These are phyloP conservation scores for Aspergillus vadensis DNA, from an alignment of 2,329 filamentous ascomycete genomes.

Conservation along the genomic window DNA sequence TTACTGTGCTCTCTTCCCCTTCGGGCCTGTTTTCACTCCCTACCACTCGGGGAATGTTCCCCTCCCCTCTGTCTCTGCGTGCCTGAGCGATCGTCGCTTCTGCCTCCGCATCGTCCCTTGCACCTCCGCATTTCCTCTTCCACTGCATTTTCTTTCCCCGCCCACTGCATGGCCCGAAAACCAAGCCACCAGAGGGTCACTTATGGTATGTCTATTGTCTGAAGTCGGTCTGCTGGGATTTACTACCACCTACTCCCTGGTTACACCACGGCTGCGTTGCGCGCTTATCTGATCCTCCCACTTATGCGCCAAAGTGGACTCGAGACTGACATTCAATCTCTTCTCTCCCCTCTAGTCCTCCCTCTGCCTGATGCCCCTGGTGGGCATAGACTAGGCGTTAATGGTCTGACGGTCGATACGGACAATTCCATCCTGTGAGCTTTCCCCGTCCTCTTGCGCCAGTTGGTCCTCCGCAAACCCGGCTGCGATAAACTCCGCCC, in stretches of 20 bases:
- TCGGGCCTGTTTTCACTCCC: neutral
- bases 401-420: slow-evolving; percentile 85
- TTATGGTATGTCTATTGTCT: slow-evolving; percentile 59
- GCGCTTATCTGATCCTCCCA: slow-evolving; percentile 14
- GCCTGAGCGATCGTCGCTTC: slow-evolving; percentile 22
- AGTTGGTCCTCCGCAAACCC: neutral
- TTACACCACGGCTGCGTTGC: neutral
- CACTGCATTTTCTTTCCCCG: slow-evolving; percentile 22
- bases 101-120: slow-evolving; percentile 23
- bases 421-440: slow-evolving; percentile 82
- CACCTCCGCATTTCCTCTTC: slow-evolving; percentile 22
- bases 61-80: slow-evolving; percentile 10
- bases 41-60: slow-evolving; percentile 10
- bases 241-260: neutral
- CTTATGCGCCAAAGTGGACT: neutral
- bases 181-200: slow-evolving; percentile 67
- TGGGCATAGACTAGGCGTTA: slow-evolving; percentile 90
- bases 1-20: neutral
- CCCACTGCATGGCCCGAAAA: slow-evolving; percentile 64
- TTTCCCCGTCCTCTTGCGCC: neutral
- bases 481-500: neutral
- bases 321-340: slow-evolving; percentile 10
- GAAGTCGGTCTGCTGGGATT: neutral
- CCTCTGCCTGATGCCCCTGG: slow-evolving; percentile 73
- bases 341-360: slow-evolving; percentile 56